Evolutionary conservation across 768 basidiomycete genomes (phyloP).

Genomic region (Suillus occidentalis): DNA sequence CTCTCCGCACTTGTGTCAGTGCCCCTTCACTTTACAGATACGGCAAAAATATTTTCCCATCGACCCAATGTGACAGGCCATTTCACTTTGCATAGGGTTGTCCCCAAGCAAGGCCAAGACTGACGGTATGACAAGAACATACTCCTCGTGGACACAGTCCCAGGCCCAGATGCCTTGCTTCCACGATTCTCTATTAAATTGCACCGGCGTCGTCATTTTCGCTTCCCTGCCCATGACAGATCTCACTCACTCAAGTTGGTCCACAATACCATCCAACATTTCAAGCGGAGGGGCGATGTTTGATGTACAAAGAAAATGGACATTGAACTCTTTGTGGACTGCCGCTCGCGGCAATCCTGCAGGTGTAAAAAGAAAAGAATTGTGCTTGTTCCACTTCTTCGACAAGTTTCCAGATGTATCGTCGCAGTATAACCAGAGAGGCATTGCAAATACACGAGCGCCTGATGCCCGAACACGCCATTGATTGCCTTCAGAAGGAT

Average conservation of each 20-base stretch:
- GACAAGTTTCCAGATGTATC: slow-evolving; percentile 30
- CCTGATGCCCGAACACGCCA: slow-evolving; percentile 13
- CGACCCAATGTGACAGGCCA: slow-evolving; percentile 27
- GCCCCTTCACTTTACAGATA: slow-evolving; percentile 14
- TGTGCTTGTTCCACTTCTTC: slow-evolving; percentile 32
- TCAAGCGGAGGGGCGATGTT: slow-evolving; percentile 24
- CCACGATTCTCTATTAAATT: slow-evolving; percentile 6
- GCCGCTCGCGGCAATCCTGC: slow-evolving; percentile 19
- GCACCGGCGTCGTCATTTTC: not conserved
- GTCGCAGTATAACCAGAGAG: slow-evolving; percentile 25
- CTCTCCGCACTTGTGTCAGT: not conserved
- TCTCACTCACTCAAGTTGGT: slow-evolving; percentile 19
- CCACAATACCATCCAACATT: slow-evolving; percentile 22
- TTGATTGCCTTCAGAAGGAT: slow-evolving; percentile 11
- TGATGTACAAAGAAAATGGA: slow-evolving; percentile 23
- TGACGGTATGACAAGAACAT: slow-evolving; percentile 17
- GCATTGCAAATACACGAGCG: slow-evolving; percentile 12
- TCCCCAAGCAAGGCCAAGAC: slow-evolving; percentile 24
- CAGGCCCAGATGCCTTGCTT: slow-evolving; percentile 19
- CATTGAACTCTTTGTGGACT: slow-evolving; percentile 13
- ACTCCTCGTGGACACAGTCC: slow-evolving; percentile 16
- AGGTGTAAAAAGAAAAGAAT: slow-evolving; percentile 25
- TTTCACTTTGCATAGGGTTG: slow-evolving; percentile 27
- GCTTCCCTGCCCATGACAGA: not conserved
- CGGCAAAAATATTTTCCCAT: slow-evolving; percentile 25